Percentiles rank a stretch among this genome's conserved stretches.
These are phyloP conservation scores for Phaeosphaeriaceae sp. DNA, from an alignment of 2,329 filamentous ascomycete genomes.

Conservation along the genomic window DNA sequence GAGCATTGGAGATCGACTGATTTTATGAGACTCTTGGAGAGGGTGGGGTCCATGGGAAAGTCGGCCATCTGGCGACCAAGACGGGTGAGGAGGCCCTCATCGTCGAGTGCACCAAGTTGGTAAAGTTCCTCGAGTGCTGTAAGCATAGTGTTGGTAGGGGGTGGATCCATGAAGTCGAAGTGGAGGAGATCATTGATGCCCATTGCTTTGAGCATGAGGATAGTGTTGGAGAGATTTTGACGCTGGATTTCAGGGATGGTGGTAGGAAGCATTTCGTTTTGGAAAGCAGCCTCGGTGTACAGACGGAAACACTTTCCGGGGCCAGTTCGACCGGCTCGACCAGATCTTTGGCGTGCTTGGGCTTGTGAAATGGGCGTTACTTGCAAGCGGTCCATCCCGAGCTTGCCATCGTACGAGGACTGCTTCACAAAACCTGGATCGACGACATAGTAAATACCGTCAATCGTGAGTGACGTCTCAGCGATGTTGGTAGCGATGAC, in stretches of 20 bases:
- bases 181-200: conserved; percentile 97
- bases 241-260: conserved; percentile 96
- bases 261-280: conserved; percentile 95
- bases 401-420: conserved; percentile 93
- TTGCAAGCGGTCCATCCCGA: conserved; percentile 96
- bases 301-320: conserved; percentile 89
- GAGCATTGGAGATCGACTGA: conserved; percentile 88
- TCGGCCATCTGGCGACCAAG: conserved; percentile 97
- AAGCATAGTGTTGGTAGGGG: conserved; percentile 96
- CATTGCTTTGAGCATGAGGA: conserved; percentile 98
- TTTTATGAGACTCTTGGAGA: conserved; percentile 88
- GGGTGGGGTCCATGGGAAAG: conserved; percentile 94
- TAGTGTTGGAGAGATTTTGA: conserved; percentile 89
- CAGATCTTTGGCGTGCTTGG: conserved; percentile 92
- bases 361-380: conserved; percentile 97
- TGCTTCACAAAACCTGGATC: conserved; percentile 98
- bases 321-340: conserved; percentile 90
- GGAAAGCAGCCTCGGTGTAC: conserved; percentile 94
- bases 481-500: conserved; percentile 99
- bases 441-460: conserved; percentile 96
- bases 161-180: conserved; percentile 99
- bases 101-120: conserved; percentile 86
- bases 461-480: conserved; percentile 96
- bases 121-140: conserved; percentile 96
- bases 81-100: conserved; percentile 91